phyloP scores from a whole-genome alignment of 352 stramenopile species.

The Phytophthora litchii region DNA sequence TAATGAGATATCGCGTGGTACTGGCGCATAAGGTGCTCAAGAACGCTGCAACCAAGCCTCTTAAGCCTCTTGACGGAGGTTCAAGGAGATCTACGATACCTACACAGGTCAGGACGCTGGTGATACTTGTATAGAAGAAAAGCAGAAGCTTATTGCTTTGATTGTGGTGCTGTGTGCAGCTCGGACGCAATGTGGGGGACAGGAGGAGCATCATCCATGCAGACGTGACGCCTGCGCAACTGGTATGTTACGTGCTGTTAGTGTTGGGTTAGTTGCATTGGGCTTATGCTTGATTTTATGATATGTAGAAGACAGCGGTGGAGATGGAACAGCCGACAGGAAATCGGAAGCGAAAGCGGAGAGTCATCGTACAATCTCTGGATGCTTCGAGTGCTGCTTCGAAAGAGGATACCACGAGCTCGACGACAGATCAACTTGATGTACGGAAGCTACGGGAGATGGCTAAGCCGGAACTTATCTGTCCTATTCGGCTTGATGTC shows the following conservation, averaged over 20 bases:
- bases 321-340: constrained; percentile 16
- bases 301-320: constrained; percentile 25
- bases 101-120: constrained; percentile 39
- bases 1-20: constrained; percentile 62
- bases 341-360: constrained; percentile 72
- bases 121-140: background rate
- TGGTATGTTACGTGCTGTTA: constrained; percentile 26
- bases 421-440: constrained; percentile 24
- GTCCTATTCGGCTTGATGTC: constrained; percentile 78
- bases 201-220: constrained; percentile 46
- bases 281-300: background rate
- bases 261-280: background rate
- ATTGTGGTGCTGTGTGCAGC: constrained; percentile 37
- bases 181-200: constrained; percentile 41
- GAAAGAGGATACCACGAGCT: constrained; percentile 7
- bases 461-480: constrained; percentile 53
- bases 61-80: constrained; percentile 38
- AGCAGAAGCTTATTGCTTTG: constrained; percentile 6
- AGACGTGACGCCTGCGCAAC: constrained; percentile 37
- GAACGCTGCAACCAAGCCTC: constrained; percentile 29
- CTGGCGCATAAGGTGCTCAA: constrained; percentile 48
- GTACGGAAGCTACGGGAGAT: constrained; percentile 18
- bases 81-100: constrained; percentile 48
- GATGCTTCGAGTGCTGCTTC: constrained; percentile 7
- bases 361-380: constrained; percentile 50